phyloP scores from a whole-genome alignment of 2,329 filamentous ascomycete species.

The Aspergillus unguis region DNA sequence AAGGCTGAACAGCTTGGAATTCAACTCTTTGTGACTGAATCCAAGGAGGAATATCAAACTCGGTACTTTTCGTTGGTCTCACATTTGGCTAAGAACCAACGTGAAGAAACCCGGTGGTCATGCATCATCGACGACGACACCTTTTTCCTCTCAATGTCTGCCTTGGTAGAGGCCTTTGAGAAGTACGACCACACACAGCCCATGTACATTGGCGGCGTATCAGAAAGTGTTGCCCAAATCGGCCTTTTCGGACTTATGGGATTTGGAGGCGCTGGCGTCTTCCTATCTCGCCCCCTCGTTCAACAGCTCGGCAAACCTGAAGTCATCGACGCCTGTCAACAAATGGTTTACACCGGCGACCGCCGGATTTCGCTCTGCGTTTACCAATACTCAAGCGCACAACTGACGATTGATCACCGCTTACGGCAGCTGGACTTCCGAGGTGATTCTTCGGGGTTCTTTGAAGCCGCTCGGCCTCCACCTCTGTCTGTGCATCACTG shows the following conservation, averaged over 20 bases:
- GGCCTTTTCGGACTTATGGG: conserved; percentile 57
- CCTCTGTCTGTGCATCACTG: conserved; percentile 61
- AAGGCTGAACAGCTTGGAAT: conserved; percentile 40
- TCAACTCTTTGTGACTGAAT: conserved; percentile 40
- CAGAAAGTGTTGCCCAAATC: conserved; percentile 55
- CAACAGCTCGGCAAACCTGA: conserved; percentile 42
- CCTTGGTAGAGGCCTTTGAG: conserved; percentile 48
- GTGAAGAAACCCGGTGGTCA: conserved; percentile 52
- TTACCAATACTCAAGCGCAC: conserved; percentile 52
- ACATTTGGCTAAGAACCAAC: conserved; percentile 47
- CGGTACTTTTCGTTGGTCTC: conserved; percentile 58
- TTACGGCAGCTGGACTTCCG: conserved; percentile 58
- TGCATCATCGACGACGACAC: conserved; percentile 62
- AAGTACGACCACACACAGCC: conserved; percentile 50
- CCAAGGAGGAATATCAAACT: conserved; percentile 40
- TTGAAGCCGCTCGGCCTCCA: conserved; percentile 53
- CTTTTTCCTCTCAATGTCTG: conserved; percentile 57
- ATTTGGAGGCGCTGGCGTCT: conserved; percentile 60
- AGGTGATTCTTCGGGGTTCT: conserved; percentile 57
- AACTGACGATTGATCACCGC: conserved; percentile 54
- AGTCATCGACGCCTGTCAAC: conserved; percentile 50
- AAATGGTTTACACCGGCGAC: conserved; percentile 50
- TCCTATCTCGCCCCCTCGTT: conserved; percentile 55
- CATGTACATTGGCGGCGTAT: conserved; percentile 56
- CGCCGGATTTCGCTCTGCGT: conserved; percentile 58